Base-by-base conservation (phyloP, 2,329 filamentous ascomycete species). In the Pseudogymnoascus sp. region DNA sequence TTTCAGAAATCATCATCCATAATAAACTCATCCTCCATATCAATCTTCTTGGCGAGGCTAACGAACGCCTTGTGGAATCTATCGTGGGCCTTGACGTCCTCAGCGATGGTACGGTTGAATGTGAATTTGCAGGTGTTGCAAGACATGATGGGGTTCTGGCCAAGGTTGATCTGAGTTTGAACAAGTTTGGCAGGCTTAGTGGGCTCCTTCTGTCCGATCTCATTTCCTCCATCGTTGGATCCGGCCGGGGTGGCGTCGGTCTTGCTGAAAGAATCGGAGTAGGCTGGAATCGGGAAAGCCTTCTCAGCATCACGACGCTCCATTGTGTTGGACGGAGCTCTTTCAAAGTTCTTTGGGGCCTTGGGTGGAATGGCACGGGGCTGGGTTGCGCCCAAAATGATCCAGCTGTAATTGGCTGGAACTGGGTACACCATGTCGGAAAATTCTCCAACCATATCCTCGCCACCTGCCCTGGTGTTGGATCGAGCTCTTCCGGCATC, bases 181-280 rank as follows among this genome's bases (percentile, higher is more conserved):
- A 58, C 28, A 25, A 60, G 50, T 37, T 59, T 59, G 25, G 6
- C 57, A 54, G 47, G 47, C 6, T 54, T 75, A 0, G 75, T 77
- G 62, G 72, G 75, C 73, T 73, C 69, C 64, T 76, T 75, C 66
- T 77, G 75, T 6, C 70, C 36, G 16, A 14, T 28, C 7, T 18
- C 58, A 5, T 38, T 43, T 14, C 8, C 37, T 9, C 20, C 58
- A 16, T 12, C n/a, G 20, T 18, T 1, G 70, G 67, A 70, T 9
- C 68, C 11, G 16, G 9, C n/a, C 18, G 28, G 25, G 28, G 16
- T 54, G 16, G 16, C n/a, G 9, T 20, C 28, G 3, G 6, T 12
- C 47, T 33, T 54, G 47, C 47, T 33, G 25, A 28, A 18, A 33
- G 47, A 54, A 20, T 54, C 47, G 9, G 47, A 33, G 47, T 54